Percentiles rank a stretch among this genome's conserved stretches.
phyloP scores from a whole-genome alignment of 2,329 filamentous ascomycete species.

The Cercospora zeina region DNA sequence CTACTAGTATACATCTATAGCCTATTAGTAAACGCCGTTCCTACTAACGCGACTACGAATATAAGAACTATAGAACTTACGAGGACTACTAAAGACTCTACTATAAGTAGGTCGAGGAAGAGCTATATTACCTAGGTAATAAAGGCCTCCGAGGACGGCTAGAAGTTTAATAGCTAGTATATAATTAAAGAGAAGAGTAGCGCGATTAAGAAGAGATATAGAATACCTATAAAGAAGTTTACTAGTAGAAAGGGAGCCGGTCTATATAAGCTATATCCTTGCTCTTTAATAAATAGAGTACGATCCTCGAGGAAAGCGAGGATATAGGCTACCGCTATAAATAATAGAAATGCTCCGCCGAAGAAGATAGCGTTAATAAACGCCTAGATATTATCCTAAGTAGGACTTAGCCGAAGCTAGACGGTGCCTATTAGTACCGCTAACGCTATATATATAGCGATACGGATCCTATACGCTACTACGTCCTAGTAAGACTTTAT shows the following conservation, averaged over 20 bases:
- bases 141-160: conserved; percentile 64
- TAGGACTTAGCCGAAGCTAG: conserved; percentile 69
- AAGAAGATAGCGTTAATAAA: conserved; percentile 75
- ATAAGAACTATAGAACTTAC: conserved; percentile 69
- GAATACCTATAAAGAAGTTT: conserved; percentile 78
- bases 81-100: conserved; percentile 77
- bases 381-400: conserved; percentile 73
- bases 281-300: conserved; percentile 69
- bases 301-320: conserved; percentile 78
- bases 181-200: conserved; percentile 70
- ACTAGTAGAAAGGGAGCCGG: conserved; percentile 68
- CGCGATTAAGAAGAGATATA: conserved; percentile 74
- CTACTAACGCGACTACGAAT: conserved; percentile 74
- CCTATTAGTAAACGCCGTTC: conserved; percentile 80
- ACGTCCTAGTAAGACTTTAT: conserved; percentile 84
- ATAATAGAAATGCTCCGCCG: conserved; percentile 51
- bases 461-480: conserved; percentile 77
- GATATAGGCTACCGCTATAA: conserved; percentile 70
- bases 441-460: conserved; percentile 78
- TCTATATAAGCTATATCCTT: conserved; percentile 75
- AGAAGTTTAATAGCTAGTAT: conserved; percentile 79
- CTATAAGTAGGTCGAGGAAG: conserved; percentile 80
- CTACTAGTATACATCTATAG: conserved; percentile 84
- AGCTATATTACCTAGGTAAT: conserved; percentile 79
- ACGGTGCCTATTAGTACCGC: conserved; percentile 87